Conservation (phyloP, 2,329 filamentous ascomycete species). For the Aulographum hederae region DNA sequence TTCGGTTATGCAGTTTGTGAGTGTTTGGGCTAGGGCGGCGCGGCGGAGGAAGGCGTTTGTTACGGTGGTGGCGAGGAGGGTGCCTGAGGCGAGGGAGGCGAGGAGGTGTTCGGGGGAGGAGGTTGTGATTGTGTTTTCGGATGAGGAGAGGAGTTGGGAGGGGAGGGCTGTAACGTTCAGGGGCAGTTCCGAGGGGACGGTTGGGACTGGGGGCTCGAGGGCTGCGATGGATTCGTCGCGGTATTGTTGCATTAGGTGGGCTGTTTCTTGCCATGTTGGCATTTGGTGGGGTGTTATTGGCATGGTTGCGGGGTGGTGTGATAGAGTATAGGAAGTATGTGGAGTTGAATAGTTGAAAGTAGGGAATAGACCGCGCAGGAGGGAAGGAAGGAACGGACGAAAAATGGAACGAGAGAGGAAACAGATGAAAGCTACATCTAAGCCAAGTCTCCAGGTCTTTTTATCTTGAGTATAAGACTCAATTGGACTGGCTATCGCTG, state of each 20-base stretch:
- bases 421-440: too few relatives aligned
- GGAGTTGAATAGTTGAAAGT: too few relatives aligned
- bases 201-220: constrained; percentile 21
- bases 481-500: too few relatives aligned
- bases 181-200: constrained; percentile 17
- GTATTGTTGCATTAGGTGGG: constrained; percentile 25
- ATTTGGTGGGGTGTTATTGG: too few relatives aligned
- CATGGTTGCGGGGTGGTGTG: too few relatives aligned
- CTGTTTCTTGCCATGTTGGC: constrained; percentile 27
- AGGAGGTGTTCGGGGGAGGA: constrained; percentile 24
- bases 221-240: constrained; percentile 25
- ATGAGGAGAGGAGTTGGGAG: constrained; percentile 23
- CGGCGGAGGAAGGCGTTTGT: constrained; percentile 35
- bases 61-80: constrained; percentile 25
- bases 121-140: constrained; percentile 33
- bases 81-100: constrained; percentile 22
- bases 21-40: constrained; percentile 33
- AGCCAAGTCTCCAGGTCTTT: too few relatives aligned
- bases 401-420: too few relatives aligned
- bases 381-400: too few relatives aligned
- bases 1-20: constrained; percentile 30
- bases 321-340: too few relatives aligned
- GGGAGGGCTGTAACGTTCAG: constrained; percentile 29
- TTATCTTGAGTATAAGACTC: too few relatives aligned
- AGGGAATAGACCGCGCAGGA: too few relatives aligned